Conservation (phyloP, 75 land plant genomes). For the Pinus tabuliformis region DNA sequence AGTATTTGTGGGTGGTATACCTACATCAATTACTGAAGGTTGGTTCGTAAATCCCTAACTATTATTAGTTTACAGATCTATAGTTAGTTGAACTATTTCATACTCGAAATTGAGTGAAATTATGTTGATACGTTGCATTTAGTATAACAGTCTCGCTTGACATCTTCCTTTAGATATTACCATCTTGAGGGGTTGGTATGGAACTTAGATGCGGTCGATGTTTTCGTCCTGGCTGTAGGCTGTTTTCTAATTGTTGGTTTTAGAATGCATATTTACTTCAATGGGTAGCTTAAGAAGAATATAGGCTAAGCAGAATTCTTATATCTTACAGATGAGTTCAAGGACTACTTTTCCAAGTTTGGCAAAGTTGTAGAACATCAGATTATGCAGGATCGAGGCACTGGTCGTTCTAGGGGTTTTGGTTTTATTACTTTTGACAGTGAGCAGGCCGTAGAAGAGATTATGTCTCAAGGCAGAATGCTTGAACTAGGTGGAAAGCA, state of each 20-base stretch:
- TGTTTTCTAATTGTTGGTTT: not conserved
- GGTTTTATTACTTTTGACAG: constrained; percentile 82
- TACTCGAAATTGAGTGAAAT: too few relatives aligned
- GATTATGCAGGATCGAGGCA: constrained; percentile 76
- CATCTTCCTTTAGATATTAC: too few relatives aligned
- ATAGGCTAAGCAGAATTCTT: constrained; percentile 4
- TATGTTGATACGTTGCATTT: too few relatives aligned
- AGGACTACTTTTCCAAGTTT: constrained; percentile 61
- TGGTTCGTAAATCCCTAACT: not conserved
- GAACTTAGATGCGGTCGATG: too few relatives aligned
- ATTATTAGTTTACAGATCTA: too few relatives aligned
- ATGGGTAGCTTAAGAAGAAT: not conserved
- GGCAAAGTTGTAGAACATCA: constrained; percentile 74
- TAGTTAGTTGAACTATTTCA: too few relatives aligned
- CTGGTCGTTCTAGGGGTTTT: constrained; percentile 87
- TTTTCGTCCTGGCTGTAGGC: not conserved
- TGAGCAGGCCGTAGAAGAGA: constrained; percentile 71
- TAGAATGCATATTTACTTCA: not conserved
- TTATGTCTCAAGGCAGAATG: constrained; percentile 57
- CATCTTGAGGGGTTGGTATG: too few relatives aligned
- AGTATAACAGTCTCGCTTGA: too few relatives aligned
- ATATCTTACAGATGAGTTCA: constrained; percentile 62
- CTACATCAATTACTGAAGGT: constrained; percentile 61
- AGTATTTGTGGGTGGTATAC: constrained; percentile 66
- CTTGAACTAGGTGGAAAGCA: constrained; percentile 77